Percentiles rank a stretch among this genome's conserved stretches.
These are phyloP conservation scores for Ammopiptanthus mongolicus DNA, from an alignment of 306 rosid genomes.

Conservation along the genomic window DNA sequence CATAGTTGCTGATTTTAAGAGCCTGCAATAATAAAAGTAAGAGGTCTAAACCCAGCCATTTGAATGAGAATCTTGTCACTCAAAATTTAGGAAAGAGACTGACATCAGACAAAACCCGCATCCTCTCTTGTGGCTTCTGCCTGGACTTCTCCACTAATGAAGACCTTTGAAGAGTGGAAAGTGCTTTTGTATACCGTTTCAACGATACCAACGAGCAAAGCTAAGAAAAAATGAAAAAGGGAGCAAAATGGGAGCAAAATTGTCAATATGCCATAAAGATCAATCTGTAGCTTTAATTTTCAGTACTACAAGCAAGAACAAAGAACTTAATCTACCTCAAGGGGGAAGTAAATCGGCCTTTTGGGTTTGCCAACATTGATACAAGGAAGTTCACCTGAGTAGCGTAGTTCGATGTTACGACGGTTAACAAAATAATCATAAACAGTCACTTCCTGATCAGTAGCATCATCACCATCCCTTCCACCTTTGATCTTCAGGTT, in stretches of 20 bases:
- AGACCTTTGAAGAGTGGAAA: conserved; percentile 75
- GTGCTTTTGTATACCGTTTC: conserved; percentile 81
- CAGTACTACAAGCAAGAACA: background rate
- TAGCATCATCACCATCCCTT: conserved; percentile 32
- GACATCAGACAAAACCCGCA: conserved; percentile 65
- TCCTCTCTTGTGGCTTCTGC: conserved; percentile 90
- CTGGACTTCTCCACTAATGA: conserved; percentile 88
- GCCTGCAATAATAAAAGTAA: conserved; percentile 43
- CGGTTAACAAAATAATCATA: conserved; percentile 72
- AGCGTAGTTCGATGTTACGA: conserved; percentile 50
- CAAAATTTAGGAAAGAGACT: conserved; percentile 5
- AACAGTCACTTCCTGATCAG: conserved; percentile 64
- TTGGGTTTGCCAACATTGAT: conserved; percentile 93
- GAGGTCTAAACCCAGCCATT: background rate
- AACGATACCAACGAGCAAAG: conserved; percentile 76
- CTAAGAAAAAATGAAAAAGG: conserved; percentile 24
- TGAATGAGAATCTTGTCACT: background rate
- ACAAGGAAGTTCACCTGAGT: conserved; percentile 79
- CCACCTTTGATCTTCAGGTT: conserved; percentile 49
- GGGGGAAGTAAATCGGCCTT: conserved; percentile 74
- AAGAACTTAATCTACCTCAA: conserved; percentile 54
- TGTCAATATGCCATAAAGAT: background rate
- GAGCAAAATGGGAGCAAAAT: too few species aligned
- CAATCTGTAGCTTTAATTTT: background rate
- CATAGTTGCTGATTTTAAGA: conserved; percentile 60